phyloP scores from a whole-genome alignment of 441 rosid genomes.

The Francoa sonchifolia region DNA sequence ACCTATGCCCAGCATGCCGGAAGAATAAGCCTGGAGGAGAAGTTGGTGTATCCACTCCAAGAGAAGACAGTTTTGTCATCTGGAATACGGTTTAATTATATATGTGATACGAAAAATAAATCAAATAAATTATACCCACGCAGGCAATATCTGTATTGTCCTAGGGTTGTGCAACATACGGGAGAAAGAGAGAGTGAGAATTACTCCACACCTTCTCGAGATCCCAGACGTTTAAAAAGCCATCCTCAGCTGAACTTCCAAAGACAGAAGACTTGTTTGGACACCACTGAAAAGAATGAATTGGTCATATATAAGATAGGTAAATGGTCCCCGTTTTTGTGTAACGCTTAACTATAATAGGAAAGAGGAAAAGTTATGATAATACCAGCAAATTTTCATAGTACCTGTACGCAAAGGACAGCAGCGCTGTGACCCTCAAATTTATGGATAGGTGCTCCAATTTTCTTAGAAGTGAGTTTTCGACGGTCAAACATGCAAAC shows the following conservation, averaged over 20 bases:
- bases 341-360: neutral
- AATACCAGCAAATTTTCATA: too few relatives aligned
- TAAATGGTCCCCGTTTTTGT: constrained; percentile 1
- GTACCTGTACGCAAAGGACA: constrained; percentile 95
- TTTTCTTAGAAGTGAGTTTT: constrained; percentile 59
- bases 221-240: constrained; percentile 93
- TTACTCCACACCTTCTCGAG: constrained; percentile 54
- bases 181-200: neutral
- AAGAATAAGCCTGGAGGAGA: constrained; percentile 87
- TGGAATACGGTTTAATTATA: too few relatives aligned
- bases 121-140: too few relatives aligned
- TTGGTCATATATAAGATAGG: neutral
- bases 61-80: constrained; percentile 60
- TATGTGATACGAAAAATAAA: too few relatives aligned
- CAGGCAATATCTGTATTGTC: too few relatives aligned
- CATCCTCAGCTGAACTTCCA: constrained; percentile 98
- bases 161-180: too few relatives aligned
- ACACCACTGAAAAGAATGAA: constrained; percentile 59
- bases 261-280: constrained; percentile 90
- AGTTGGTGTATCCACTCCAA: constrained; percentile 32
- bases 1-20: constrained; percentile 99
- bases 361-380: too few relatives aligned
- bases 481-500: constrained; percentile 85
- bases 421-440: constrained; percentile 96
- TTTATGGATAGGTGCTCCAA: constrained; percentile 65